phyloP scores from a whole-genome alignment of 345 rosid genomes.

The Garcia nutans region DNA sequence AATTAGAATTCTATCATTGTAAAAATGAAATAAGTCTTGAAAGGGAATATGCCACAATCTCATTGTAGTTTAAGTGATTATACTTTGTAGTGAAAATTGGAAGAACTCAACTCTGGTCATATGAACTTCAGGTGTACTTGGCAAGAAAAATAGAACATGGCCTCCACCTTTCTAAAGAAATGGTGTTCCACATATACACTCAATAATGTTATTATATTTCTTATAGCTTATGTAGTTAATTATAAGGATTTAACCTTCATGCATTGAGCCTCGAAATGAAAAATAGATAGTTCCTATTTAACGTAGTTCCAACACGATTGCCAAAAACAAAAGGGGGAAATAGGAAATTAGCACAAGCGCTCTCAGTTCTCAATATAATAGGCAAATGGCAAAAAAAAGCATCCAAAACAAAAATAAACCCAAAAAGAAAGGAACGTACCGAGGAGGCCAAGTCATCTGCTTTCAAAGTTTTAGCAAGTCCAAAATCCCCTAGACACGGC shows the following conservation, averaged over 20 bases:
- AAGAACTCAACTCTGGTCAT: not conserved
- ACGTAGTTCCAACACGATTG: not conserved
- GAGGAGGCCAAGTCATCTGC: conserved; percentile 97
- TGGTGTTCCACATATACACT: not conserved
- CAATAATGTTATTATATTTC: not conserved
- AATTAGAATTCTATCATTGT: not conserved
- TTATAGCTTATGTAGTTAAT: not conserved
- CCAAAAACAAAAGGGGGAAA: not conserved
- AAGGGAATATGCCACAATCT: not conserved
- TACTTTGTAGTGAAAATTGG: not conserved
- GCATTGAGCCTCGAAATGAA: not conserved
- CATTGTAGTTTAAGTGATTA: not conserved
- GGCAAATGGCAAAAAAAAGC: not conserved
- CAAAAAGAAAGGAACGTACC: conserved; percentile 43
- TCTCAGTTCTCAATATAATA: not conserved
- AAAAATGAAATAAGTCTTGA: not conserved
- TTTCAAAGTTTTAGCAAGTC: conserved; percentile 92
- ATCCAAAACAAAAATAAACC: not conserved
- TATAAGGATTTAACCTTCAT: conserved; percentile 4
- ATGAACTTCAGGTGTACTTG: not conserved
- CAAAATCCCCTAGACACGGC: conserved; percentile 80
- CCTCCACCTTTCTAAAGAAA: not conserved
- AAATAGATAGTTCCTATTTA: conserved; percentile 3
- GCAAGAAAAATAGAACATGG: conserved; percentile 1
- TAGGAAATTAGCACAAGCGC: not conserved